phyloP scores from a whole-genome alignment of 75 land plant genomes.

The Picea glauca region DNA sequence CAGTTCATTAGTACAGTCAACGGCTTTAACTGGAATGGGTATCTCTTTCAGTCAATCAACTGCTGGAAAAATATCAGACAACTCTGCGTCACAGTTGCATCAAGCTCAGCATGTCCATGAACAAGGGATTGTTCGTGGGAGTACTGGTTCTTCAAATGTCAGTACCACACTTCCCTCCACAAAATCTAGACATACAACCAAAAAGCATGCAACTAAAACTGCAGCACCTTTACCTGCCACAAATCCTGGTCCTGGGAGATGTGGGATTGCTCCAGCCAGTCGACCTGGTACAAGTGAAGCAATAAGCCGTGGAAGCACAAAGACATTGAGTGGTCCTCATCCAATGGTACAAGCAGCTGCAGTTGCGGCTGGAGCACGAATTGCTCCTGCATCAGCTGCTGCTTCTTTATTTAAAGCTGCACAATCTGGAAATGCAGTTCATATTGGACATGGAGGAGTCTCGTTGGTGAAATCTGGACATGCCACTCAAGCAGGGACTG shows the following conservation, averaged over 20 bases:
- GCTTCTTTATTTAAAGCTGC: slow-evolving; percentile 77
- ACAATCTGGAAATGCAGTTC: slow-evolving; percentile 70
- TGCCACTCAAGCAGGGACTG: slow-evolving; percentile 44
- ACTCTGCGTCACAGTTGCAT: background rate
- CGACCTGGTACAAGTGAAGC: slow-evolving; percentile 11
- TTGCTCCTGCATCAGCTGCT: slow-evolving; percentile 75
- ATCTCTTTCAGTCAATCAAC: background rate
- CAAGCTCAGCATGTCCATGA: slow-evolving; percentile 13
- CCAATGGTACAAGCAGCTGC: slow-evolving; percentile 86
- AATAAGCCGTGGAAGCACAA: slow-evolving; percentile 18
- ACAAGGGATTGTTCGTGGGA: slow-evolving; percentile 3
- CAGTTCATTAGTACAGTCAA: background rate
- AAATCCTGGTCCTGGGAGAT: slow-evolving; percentile 12
- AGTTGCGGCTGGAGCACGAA: slow-evolving; percentile 94
- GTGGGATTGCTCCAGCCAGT: slow-evolving; percentile 4
- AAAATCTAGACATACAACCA: slow-evolving; percentile 12
- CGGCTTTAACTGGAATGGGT: slow-evolving; percentile 1
- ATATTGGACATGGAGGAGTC: slow-evolving; percentile 45
- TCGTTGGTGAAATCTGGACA: slow-evolving; percentile 30
- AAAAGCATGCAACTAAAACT: slow-evolving; percentile 13
- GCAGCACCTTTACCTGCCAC: slow-evolving; percentile 9
- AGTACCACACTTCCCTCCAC: background rate
- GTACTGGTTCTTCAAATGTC: slow-evolving; percentile 5
- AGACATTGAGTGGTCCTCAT: slow-evolving; percentile 39
- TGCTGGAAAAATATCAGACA: background rate